Base-by-base conservation (phyloP, 2,329 filamentous ascomycete genomes). In the Alternaria triticimaculans region DNA sequence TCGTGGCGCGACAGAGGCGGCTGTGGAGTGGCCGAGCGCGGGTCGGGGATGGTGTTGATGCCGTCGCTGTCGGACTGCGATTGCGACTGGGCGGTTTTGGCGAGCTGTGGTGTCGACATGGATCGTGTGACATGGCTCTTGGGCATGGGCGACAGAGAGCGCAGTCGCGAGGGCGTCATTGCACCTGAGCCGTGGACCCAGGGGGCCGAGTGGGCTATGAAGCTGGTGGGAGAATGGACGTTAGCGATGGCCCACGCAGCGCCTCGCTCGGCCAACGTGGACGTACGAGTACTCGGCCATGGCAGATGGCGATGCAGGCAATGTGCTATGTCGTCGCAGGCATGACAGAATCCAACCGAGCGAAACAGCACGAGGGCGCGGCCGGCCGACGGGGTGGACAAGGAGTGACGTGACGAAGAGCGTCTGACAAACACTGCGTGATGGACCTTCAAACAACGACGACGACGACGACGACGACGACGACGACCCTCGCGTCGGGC, bases 11-110 rank as follows among this genome's bases (percentile, higher is more conserved):
- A 77, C 28, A 72, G 78, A 18, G 68, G 64, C 20, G 69, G 71
- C 53, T 65, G 73, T 1, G 79, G 79, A 33, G 81, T 82, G 20
- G 82, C 77, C 5, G 82, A 80, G 53, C 84, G 78, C 7, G 84
- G 84, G 66, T 85, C 84, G 48, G 90, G 90, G 55, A 92, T 82
- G 2, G 90, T 92, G 77, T 88, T 92, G 81, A 92, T 86, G 72
- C 88, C 87, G 73, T 88, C 85, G 69, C 86, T 85, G 18, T 79
- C 76, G 11, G 81, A 76, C 15, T 82, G 77, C 11, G 82, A 63
- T 21, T 81, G 78, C n/a, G 82, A 62, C 50, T 67, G 69, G 59
- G 74, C 70, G 18, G 72, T 61, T 62, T 69, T 77, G 58, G 68
- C 66, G 55, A 81, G 75, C 14, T 80, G 76, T 3, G 78, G 78